Evolutionary conservation across 1,284 basidiomycete species (phyloP), one percentile per base, ranked within the genome.

Genomic region (Papiliotrema laurentii): DNA sequence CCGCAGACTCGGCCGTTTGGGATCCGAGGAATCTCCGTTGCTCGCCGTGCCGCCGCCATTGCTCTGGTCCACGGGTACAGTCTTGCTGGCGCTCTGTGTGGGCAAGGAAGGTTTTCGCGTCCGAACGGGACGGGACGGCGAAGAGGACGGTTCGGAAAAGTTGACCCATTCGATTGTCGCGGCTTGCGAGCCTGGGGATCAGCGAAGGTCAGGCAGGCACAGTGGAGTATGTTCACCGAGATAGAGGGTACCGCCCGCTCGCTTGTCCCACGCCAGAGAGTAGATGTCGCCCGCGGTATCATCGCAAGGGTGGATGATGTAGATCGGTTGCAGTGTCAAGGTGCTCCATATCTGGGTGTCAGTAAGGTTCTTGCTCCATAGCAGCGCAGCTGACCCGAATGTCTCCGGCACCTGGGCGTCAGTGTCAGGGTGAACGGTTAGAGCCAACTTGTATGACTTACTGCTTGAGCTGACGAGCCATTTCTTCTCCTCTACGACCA

Each of bases 271-370:
- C 0, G 82, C 81, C 2, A 97, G 77, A 31, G 86, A 89, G 75
- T 91, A 93, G 45, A 97, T 82, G 68, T 97, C 94, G 33, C 93
- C 93, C 2, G 91, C 83, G 3, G 83, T 86, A 60, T 93, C 89
- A 48, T 86, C 79, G 61, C 90, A 87, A 0, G 93, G 90, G 50
- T 84, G 79, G 30, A 97, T 79, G 43, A 89, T 78, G 64, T 86
- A 91, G 31, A 96, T 73, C 4, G 83, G 82, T 13, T 77, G 72
- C 14, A 94, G 79, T 0, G 81, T 83, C 3, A 76, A 74, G 0
- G 89, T 87, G 40, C 83, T 87, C 93, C 93, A 97, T 36, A 96
- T 80, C 84, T 91, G 45, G 56, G 43, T 55, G 57, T 37, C 4
- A 6, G 9, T 21, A 3, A 30, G 19, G 11, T 14, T 42, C 10